Percentiles rank a stretch among this genome's conserved stretches.
phyloP scores from a whole-genome alignment of 768 basidiomycete genomes.

The Russula emetica region DNA sequence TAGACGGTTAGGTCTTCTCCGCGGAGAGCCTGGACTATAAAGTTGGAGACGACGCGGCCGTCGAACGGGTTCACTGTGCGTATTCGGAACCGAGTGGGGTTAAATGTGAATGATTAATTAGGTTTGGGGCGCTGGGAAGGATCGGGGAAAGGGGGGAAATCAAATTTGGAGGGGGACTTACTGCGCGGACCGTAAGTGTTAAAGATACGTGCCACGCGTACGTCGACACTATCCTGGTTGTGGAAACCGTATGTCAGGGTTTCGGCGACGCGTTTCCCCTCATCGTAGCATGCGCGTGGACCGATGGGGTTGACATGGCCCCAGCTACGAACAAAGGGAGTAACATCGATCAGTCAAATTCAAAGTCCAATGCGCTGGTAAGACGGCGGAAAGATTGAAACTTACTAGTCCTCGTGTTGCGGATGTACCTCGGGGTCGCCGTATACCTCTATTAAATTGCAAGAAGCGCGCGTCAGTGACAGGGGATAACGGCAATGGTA shows the following conservation, averaged over 20 bases:
- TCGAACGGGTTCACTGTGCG: constrained; percentile 87
- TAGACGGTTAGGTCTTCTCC: constrained; percentile 98
- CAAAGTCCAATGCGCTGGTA: constrained; percentile 25
- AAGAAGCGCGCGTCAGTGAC: constrained; percentile 7
- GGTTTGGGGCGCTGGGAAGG: constrained; percentile 11
- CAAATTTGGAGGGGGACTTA: constrained; percentile 36
- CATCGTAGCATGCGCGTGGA: constrained; percentile 98
- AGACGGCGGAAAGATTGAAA: constrained; percentile 15
- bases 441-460: constrained; percentile 70
- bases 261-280: constrained; percentile 98
- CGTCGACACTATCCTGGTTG: constrained; percentile 90
- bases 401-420: constrained; percentile 92
- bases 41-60: constrained; percentile 98
- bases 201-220: constrained; percentile 97
- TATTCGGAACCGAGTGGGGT: background rate
- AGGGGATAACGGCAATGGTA: background rate
- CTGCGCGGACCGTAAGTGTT: constrained; percentile 89
- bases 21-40: constrained; percentile 94
- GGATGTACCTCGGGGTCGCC: constrained; percentile 99
- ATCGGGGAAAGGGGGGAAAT: background rate
- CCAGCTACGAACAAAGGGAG: constrained; percentile 53
- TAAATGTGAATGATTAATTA: too few species aligned
- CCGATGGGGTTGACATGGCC: constrained; percentile 99
- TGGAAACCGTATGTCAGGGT: constrained; percentile 96
- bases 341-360: background rate